A percentile compares a stretch with the other conserved stretches of the same genome.
Evolutionary conservation across 2,329 filamentous ascomycete genomes (phyloP).

Genomic region (Penicillium palitans): DNA sequence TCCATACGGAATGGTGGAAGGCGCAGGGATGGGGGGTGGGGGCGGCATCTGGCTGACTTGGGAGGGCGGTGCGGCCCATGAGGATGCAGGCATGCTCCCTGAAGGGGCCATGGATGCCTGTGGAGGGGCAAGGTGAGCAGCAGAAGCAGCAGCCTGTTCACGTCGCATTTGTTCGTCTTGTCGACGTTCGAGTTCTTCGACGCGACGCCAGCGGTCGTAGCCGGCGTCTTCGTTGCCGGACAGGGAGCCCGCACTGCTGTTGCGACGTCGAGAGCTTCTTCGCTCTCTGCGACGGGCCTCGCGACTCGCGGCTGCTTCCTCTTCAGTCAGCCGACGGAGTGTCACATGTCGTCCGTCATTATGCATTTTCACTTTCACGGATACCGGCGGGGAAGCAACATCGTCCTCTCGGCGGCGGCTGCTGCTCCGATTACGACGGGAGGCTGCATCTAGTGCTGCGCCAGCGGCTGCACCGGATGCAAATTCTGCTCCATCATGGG

Average conservation of each 20-base stretch:
- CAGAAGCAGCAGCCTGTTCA: constrained; percentile 36
- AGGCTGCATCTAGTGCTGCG: constrained; percentile 33
- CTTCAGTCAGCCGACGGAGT: constrained; percentile 59
- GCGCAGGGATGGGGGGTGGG: constrained; percentile 39
- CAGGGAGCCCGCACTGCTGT: constrained; percentile 44
- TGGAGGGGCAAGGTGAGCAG: constrained; percentile 24
- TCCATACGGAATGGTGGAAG: constrained; percentile 44
- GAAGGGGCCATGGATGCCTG: constrained; percentile 27
- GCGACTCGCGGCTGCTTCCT: constrained; percentile 62
- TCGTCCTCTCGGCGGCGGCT: constrained; percentile 39
- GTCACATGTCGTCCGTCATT: constrained; percentile 64
- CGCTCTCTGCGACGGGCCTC: constrained; percentile 53
- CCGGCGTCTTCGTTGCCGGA: constrained; percentile 42
- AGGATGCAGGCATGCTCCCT: constrained; percentile 27
- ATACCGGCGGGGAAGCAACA: constrained; percentile 59
- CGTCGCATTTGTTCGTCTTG: constrained; percentile 47
- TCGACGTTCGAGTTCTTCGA: constrained; percentile 50
- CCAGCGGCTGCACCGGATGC: constrained; percentile 30
- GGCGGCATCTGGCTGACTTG: constrained; percentile 30
- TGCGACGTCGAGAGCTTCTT: constrained; percentile 42
- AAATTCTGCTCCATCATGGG: constrained; percentile 27
- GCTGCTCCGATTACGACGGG: constrained; percentile 34
- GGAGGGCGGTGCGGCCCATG: constrained; percentile 23
- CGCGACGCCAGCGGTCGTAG: constrained; percentile 50
- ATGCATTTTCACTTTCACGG: constrained; percentile 66